phyloP scores from a whole-genome alignment of 805 yeast genomes.

The Debaryomyces hansenii region DNA sequence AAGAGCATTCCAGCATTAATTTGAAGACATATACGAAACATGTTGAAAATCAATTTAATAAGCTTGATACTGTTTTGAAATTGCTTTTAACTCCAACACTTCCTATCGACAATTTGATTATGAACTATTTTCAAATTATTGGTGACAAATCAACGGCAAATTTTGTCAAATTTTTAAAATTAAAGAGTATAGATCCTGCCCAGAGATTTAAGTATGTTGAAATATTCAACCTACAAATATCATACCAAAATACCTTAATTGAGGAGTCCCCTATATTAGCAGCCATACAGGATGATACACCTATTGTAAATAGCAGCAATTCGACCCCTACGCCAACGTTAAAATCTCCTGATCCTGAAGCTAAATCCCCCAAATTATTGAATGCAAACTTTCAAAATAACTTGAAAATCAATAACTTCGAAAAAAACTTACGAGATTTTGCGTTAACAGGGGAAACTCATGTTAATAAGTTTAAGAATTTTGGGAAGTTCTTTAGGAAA shows the following conservation, averaged over 20 bases:
- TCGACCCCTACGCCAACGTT: neutral
- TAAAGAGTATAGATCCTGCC: conserved; percentile 52
- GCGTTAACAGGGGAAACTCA: conserved; percentile 55
- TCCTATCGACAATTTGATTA: conserved; percentile 63
- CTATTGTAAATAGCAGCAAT: neutral
- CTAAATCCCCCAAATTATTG: conserved; percentile 26
- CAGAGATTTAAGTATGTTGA: conserved; percentile 34
- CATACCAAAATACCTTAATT: conserved; percentile 23
- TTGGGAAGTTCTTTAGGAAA: conserved; percentile 54
- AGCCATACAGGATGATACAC: conserved; percentile 25
- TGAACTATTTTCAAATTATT: conserved; percentile 63
- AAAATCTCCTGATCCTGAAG: conserved; percentile 14
- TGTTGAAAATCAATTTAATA: conserved; percentile 40
- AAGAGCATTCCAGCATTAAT: conserved; percentile 18
- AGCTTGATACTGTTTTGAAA: conserved; percentile 65
- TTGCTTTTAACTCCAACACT: conserved; percentile 60
- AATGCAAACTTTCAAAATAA: conserved; percentile 16
- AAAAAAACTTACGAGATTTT: conserved; percentile 48
- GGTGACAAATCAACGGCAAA: conserved; percentile 64
- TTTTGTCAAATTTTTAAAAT: conserved; percentile 60
- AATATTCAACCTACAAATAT: conserved; percentile 35
- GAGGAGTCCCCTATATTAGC: conserved; percentile 31
- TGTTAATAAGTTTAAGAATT: conserved; percentile 58
- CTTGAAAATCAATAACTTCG: conserved; percentile 43
- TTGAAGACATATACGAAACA: conserved; percentile 37